Evolutionary conservation across 768 basidiomycete species (phyloP).

Genomic region (Paxillus involutus): DNA sequence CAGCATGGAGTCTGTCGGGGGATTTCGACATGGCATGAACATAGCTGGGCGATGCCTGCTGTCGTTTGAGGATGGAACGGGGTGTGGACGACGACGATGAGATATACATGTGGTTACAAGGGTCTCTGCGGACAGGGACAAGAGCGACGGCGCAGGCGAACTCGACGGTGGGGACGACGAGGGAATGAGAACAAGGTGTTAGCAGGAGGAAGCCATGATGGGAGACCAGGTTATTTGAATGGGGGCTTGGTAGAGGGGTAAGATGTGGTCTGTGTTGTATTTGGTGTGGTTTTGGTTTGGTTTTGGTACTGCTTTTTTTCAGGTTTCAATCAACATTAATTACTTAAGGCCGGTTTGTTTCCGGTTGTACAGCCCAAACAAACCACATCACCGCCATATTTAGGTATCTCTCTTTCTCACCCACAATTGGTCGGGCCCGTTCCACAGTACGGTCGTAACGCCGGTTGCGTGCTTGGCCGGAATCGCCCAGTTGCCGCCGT

Average conservation of each 20-base stretch:
- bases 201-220: constrained; percentile 12
- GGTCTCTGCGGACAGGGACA: not conserved
- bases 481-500: constrained; percentile 1
- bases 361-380: not conserved
- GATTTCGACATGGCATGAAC: constrained; percentile 14
- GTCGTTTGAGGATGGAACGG: constrained; percentile 61
- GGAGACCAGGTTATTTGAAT: constrained; percentile 3
- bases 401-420: not conserved
- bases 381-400: not conserved
- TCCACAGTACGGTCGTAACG: no score
- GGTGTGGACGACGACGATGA: constrained; percentile 23
- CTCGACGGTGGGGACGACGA: constrained; percentile 6
- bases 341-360: not conserved
- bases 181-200: constrained; percentile 6
- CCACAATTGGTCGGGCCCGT: not conserved
- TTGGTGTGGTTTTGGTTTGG: constrained; percentile 7
- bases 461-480: not conserved
- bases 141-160: not conserved
- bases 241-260: not conserved
- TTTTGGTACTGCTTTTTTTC: not conserved
- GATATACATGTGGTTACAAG: constrained; percentile 8
- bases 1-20: constrained; percentile 36
- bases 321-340: no score
- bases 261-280: constrained; percentile 18
- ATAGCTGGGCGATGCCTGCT: constrained; percentile 24